phyloP scores from a whole-genome alignment of 2,329 filamentous ascomycete species.

The Sporothrix pallida region DNA sequence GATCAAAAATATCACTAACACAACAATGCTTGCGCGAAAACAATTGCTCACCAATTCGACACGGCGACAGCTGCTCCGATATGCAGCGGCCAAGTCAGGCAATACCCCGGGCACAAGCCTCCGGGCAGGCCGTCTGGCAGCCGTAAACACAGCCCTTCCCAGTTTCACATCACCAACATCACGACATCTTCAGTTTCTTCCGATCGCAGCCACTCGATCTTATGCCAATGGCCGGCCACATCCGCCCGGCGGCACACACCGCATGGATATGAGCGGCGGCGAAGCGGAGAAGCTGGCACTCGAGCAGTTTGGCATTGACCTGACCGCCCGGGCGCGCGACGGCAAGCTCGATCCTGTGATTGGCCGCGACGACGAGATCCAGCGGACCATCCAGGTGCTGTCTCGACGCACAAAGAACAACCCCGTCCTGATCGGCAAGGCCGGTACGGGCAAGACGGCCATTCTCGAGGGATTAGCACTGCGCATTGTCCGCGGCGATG shows the following conservation, averaged over 20 bases:
- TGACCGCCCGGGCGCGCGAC: conserved; percentile 81
- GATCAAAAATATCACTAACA: background rate
- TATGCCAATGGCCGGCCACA: conserved; percentile 79
- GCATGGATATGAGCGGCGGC: conserved; percentile 83
- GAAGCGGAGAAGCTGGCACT: conserved; percentile 81
- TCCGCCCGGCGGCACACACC: conserved; percentile 89
- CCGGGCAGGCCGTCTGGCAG: background rate
- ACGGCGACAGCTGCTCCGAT: conserved; percentile 35
- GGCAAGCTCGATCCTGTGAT: conserved; percentile 97
- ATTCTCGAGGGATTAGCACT: conserved; percentile 89
- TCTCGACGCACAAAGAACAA: conserved; percentile 95
- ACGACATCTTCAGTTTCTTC: conserved; percentile 42
- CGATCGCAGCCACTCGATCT: conserved; percentile 52
- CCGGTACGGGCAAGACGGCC: conserved; percentile 92
- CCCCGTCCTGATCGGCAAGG: conserved; percentile 88
- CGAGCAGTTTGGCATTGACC: conserved; percentile 88
- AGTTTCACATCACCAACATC: background rate
- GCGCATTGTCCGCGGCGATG: conserved; percentile 88
- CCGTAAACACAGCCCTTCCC: background rate
- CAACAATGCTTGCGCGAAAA: conserved; percentile 49
- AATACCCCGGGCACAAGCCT: background rate
- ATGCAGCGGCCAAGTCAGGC: conserved; percentile 30
- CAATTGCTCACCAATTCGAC: conserved; percentile 45
- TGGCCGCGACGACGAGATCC: conserved; percentile 87
- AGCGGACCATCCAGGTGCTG: conserved; percentile 91